Base-by-base conservation (phyloP, 805 yeast genomes). In the Kazachstania africana region DNA sequence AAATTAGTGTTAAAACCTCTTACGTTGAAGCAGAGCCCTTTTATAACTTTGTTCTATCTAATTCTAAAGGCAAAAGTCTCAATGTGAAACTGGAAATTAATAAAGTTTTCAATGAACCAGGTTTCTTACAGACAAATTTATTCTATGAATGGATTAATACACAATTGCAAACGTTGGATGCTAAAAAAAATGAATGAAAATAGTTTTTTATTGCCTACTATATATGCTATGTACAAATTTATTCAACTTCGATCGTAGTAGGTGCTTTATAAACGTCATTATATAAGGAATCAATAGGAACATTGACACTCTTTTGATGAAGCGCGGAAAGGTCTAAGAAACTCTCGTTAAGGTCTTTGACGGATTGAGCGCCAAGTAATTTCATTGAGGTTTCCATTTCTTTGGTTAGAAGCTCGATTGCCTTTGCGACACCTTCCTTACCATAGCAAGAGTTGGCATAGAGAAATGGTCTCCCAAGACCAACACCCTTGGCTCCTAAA, bases 351-450 rank as follows among this genome's bases (percentile, higher is more conserved):
- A 84, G 61, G 24, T 84, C 71, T 12, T 61, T 64, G 23, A 84
- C 54, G 26, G 61, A 67, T 10, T 68, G 70, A 12, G 72, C 88
- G 27, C 94, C 95, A 23, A 83, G 52, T 31, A 84, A 60, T 40
- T 91, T 66, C 94, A 84, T 79, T 46, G 75, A 72, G 78, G 79
- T 73, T 33, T 65, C 72, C 15, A 83, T 42, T 50, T 83, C 94
- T 37, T 74, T 78, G 40, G 71, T 72, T 39, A 84, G 59, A 35
- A 83, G 57, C 34, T 70, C 71, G 34, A 73, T 65, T 2, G 77
- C 72, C 42, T 62, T 71, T 15, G 65, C 61, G 10, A 75, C 82
- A 40, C 83, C 83, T 12, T 62, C 63, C 42, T 72, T 77, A 14
- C 83, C 82, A 45, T 72, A 75, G 5, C 70, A 62, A 4, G 75